Base-by-base conservation (phyloP, 768 basidiomycete species). In the Boletellus ananiceps region DNA sequence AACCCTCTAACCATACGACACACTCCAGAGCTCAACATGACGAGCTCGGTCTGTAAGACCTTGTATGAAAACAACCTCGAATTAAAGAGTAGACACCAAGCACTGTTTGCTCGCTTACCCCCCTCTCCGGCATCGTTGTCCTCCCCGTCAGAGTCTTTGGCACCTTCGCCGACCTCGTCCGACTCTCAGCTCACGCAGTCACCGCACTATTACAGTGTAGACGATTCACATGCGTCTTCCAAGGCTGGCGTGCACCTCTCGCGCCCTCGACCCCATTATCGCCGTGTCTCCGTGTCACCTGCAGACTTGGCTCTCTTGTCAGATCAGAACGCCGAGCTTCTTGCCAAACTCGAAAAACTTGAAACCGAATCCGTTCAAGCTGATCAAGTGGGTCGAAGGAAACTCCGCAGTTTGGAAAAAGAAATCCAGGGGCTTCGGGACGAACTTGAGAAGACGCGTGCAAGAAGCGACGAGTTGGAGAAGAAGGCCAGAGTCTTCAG, bases 291-390 rank as follows among this genome's bases (percentile, higher is more conserved):
- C 39, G 78, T 87, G 47, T 81, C 84, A 4, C 81, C 82, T 2
- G 69, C 77, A 14, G 88, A 90, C 50, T 74, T 93, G 23, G 79
- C 82, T 3, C 72, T 78, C 7, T 79, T 93, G 37, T 79, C 86
- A 0, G 86, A 89, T 59, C 89, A 93, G 68, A 93, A 93, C 58
- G 81, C 83, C 0, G 88, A 93, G 54, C 81, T 93, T 14, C 69
- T 88, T 4, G 68, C 75, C 21, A 88, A 89, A 55, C 74, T 93
- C 5, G 85, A 91, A 66, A 76, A 77, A 51, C 75, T 93, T 9
- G 86, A 93, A 62, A 65, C 75, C 1, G 89, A 92, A 51, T 81
- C 88, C 14, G 66, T 65, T 11, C 76, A 77, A 38, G 74, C 84
- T 2, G 88, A 93, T 56, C 76, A 77, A 33, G 72, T 76, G 1